Evolutionary conservation across 2,329 filamentous ascomycete species (phyloP), one percentile per base, ranked within the genome.

Genomic region (Cladophialophora immunda): DNA sequence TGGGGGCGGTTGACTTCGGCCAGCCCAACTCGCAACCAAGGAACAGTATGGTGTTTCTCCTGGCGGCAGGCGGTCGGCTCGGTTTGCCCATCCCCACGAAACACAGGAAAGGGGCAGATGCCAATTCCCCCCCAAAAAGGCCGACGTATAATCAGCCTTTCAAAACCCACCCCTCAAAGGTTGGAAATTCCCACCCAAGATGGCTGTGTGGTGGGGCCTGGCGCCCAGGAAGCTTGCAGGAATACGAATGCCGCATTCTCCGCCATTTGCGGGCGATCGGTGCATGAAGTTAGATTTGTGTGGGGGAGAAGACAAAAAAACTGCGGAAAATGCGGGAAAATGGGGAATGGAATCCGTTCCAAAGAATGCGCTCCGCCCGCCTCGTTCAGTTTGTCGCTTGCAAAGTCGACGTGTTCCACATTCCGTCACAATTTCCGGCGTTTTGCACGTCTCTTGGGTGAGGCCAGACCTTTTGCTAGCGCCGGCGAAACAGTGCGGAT

Each of bases 261-360:
- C 52, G 52, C 27, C 30, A 55, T 55, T 55, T 55, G 52, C 27
- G 52, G 52, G 52, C 52, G 52, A 55, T 55, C 52, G 27, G 30
- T 55, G 52, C 52, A 30, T 22, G 19, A 50, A 50, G 45, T 55
- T 55, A 55, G 52, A 30, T 55, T 34, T 55, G 52, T 55, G 52
- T 55, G 52, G 52, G 45, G 52, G 52, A 50, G 45, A 25, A 25
- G 22, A 25, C 45, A 25, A 50, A 15, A 41, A 25, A 25, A 3
- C 15, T 13, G 19, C 45, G 19, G 45, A 25, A 50, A 50, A 25
- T 25, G 45, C 19, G 45, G 45, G 45, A 3, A 25, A 22, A 25
- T 50, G 38, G 38, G 38, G 38, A 41, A 19, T 41, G 38, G 4
- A 41, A 41, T 41, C 17, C 15, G 45, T n/a, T 11, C 45, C 45